These are phyloP conservation scores for Xerocomus cyaneibrunnescens DNA, from an alignment of 1,284 basidiomycete species.

Conservation along the genomic window DNA sequence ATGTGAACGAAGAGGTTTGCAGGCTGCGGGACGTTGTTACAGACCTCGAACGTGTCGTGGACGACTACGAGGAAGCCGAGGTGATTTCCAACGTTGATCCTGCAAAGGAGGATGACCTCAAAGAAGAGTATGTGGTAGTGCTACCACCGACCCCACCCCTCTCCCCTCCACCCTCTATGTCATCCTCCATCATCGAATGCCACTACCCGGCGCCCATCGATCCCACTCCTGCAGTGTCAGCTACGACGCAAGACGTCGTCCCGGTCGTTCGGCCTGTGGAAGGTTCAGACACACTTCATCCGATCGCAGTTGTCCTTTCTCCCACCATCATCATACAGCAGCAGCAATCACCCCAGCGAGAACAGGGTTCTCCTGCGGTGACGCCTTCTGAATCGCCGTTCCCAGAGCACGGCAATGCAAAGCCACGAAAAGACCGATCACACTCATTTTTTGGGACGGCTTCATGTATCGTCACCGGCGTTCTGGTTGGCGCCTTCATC, in stretches of 20 bases:
- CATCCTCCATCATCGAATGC: constrained; percentile 23
- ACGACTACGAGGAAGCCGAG: constrained; percentile 34
- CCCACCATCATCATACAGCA: constrained; percentile 33
- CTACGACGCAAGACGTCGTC: constrained; percentile 5
- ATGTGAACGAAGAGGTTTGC: constrained; percentile 42
- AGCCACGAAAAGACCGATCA: constrained; percentile 24
- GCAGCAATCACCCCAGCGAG: constrained; percentile 14
- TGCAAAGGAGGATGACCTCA: constrained; percentile 14
- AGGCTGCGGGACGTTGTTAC: constrained; percentile 50
- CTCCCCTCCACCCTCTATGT: constrained; percentile 22
- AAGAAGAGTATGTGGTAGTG: constrained; percentile 15
- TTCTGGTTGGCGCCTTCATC: constrained; percentile 54
- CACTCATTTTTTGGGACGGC: constrained; percentile 43
- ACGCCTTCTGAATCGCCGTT: constrained; percentile 6
- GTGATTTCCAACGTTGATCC: constrained; percentile 27
- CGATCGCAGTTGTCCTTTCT: constrained; percentile 21
- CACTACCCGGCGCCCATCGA: constrained; percentile 4
- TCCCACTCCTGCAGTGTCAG: neutral
- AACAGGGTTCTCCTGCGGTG: constrained; percentile 11
- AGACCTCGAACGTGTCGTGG: constrained; percentile 46
- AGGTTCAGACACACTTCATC: constrained; percentile 2
- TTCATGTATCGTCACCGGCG: constrained; percentile 53
- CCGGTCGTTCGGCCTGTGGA: constrained; percentile 3
- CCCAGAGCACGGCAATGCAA: constrained; percentile 6
- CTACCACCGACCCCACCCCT: constrained; percentile 25